Evolutionary conservation across 768 basidiomycete species (phyloP).

Genomic region (Sistotremastrum niveocremeum): DNA sequence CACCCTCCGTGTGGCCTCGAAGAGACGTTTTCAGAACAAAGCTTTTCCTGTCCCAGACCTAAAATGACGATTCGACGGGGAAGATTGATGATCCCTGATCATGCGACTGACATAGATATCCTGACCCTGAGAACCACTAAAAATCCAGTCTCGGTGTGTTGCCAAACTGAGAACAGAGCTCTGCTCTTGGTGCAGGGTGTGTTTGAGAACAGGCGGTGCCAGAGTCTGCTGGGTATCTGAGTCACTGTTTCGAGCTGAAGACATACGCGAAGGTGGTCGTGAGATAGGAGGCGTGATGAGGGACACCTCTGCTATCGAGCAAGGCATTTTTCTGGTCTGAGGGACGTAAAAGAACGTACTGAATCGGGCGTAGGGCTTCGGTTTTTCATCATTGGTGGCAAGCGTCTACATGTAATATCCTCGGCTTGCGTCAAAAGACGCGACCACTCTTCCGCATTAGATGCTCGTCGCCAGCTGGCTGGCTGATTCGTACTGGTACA

Average conservation of each 20-base stretch:
- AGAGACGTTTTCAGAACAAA: constrained; percentile 58
- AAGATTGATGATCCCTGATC: constrained; percentile 4
- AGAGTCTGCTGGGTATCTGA: not conserved
- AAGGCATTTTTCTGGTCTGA: too few species aligned
- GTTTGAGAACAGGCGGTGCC: constrained; percentile 37
- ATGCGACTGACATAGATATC: constrained; percentile 51
- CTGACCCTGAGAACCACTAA: constrained; percentile 66
- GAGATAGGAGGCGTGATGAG: too few species aligned
- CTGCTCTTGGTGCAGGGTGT: constrained; percentile 55
- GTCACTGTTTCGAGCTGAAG: not conserved
- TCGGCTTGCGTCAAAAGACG: too few species aligned
- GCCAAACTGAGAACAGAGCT: constrained; percentile 67
- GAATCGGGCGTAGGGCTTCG: too few species aligned
- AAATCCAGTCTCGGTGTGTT: constrained; percentile 60
- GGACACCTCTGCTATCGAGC: too few species aligned
- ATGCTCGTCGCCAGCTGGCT: too few species aligned
- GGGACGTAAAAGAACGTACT: too few species aligned
- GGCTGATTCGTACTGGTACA: too few species aligned
- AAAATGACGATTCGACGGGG: constrained; percentile 2
- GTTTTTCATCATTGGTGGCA: too few species aligned
- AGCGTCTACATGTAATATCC: too few species aligned
- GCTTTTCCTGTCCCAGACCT: constrained; percentile 80
- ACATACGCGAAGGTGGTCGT: not conserved
- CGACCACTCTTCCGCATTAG: too few species aligned
- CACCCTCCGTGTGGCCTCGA: constrained; percentile 71